phyloP scores from a whole-genome alignment of 371 early-diverging fungal genomes.

The Mucor saturninus region DNA sequence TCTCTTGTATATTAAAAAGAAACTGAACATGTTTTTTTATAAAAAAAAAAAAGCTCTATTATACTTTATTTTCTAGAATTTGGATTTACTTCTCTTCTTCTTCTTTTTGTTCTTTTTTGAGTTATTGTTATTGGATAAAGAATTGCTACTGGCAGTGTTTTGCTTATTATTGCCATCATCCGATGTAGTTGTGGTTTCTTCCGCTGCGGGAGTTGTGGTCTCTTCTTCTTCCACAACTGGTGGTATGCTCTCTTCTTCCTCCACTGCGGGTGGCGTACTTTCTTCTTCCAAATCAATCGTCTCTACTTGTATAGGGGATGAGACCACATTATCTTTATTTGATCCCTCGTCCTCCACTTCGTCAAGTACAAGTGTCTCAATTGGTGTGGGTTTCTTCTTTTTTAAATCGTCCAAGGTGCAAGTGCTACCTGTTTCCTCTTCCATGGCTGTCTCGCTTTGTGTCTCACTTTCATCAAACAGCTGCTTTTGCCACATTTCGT shows the following conservation, averaged over 20 bases:
- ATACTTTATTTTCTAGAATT: neutral
- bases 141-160: neutral
- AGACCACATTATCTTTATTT: neutral
- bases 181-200: too few species aligned
- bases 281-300: neutral
- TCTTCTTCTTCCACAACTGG: too few species aligned
- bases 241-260: neutral
- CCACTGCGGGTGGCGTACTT: neutral
- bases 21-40: too few species aligned
- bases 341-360: neutral
- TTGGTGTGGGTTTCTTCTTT: neutral
- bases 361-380: conserved; percentile 1
- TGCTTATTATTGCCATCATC: neutral
- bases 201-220: too few species aligned
- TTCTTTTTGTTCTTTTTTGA: conserved; percentile 1
- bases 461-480: conserved; percentile 58
- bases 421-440: conserved; percentile 5
- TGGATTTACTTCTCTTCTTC: neutral
- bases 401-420: neutral
- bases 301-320: neutral
- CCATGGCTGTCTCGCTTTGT: neutral
- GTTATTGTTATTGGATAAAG: neutral
- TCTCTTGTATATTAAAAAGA: neutral
- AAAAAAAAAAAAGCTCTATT: neutral
- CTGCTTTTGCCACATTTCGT: conserved; percentile 86